These are phyloP conservation scores for Helicostylum pulchrum DNA, from an alignment of 192 early-diverging fungal species.

Conservation along the genomic window DNA sequence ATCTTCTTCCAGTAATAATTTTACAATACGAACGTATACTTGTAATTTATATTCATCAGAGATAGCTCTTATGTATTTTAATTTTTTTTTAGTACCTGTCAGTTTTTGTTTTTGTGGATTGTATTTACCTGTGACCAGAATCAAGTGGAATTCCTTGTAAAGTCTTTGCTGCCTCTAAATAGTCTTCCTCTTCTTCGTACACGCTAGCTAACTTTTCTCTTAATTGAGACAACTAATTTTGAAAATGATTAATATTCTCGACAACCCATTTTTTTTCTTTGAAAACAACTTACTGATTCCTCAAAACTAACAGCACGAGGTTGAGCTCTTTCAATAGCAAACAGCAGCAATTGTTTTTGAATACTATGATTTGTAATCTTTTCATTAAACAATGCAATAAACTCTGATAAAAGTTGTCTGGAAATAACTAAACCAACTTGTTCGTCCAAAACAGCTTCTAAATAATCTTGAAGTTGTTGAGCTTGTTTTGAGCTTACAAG, in stretches of 20 bases:
- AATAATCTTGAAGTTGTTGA: constrained; percentile 30
- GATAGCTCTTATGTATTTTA: constrained; percentile 39
- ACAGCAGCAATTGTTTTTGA: constrained; percentile 61
- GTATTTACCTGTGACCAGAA: constrained; percentile 69
- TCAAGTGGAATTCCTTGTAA: constrained; percentile 90
- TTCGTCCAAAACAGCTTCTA: constrained; percentile 59
- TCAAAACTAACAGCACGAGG: constrained; percentile 79
- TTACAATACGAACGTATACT: constrained; percentile 84
- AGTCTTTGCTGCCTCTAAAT: constrained; percentile 80
- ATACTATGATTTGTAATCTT: constrained; percentile 40
- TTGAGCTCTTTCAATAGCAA: constrained; percentile 66
- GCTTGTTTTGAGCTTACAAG: constrained; percentile 8
- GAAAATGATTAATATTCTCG: too few species aligned
- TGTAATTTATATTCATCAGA: constrained; percentile 67
- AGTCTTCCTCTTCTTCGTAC: constrained; percentile 71
- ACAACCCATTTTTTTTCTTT: not conserved
- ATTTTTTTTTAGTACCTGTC: not conserved
- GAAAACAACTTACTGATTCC: constrained; percentile 57
- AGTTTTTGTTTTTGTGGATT: not conserved
- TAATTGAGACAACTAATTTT: constrained; percentile 59
- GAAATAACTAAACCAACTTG: constrained; percentile 74
- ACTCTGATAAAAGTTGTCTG: constrained; percentile 70
- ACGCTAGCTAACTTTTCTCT: constrained; percentile 74
- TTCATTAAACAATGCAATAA: constrained; percentile 58
- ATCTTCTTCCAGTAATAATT: constrained; percentile 81